These are phyloP conservation scores for Blastobotrys peoriensis DNA, from an alignment of 805 yeast species.

Conservation along the genomic window DNA sequence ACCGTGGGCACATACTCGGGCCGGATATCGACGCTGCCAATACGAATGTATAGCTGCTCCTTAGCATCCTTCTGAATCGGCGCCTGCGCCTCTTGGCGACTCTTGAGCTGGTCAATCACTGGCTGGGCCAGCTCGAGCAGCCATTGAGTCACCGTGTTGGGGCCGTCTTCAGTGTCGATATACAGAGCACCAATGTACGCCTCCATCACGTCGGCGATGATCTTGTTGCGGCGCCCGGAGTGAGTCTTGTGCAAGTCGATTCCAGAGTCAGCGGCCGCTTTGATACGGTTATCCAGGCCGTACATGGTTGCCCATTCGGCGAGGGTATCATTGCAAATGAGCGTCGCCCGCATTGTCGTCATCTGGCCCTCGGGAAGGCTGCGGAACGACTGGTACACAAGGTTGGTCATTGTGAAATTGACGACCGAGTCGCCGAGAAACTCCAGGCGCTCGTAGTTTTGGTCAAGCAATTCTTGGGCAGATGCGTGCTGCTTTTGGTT, in stretches of 20 bases:
- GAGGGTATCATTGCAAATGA: conserved; percentile 69
- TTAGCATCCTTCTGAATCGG: conserved; percentile 63
- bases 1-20: conserved; percentile 50
- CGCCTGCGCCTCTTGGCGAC: conserved; percentile 25
- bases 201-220: conserved; percentile 85
- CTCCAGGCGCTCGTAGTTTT: conserved; percentile 83
- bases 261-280: conserved; percentile 2
- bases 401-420: conserved; percentile 62
- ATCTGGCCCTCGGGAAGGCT: conserved; percentile 73
- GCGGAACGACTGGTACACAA: conserved; percentile 63
- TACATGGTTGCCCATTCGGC: conserved; percentile 66
- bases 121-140: conserved; percentile 30
- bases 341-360: conserved; percentile 58
- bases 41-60: conserved; percentile 57
- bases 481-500: conserved; percentile 51
- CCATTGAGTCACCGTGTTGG: conserved; percentile 28
- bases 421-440: conserved; percentile 86
- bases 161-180: conserved; percentile 44
- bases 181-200: conserved; percentile 87
- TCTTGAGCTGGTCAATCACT: conserved; percentile 30
- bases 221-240: conserved; percentile 38
- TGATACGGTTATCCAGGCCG: conserved; percentile 21
- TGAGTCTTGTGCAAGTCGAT: conserved; percentile 9
- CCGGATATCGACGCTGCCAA: conserved; percentile 67
- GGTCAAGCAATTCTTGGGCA: conserved; percentile 49